A percentile compares a stretch with the other conserved stretches of the same genome.
These are phyloP conservation scores for Fomitopsis palustris DNA, from an alignment of 1,284 basidiomycete species.

Conservation along the genomic window DNA sequence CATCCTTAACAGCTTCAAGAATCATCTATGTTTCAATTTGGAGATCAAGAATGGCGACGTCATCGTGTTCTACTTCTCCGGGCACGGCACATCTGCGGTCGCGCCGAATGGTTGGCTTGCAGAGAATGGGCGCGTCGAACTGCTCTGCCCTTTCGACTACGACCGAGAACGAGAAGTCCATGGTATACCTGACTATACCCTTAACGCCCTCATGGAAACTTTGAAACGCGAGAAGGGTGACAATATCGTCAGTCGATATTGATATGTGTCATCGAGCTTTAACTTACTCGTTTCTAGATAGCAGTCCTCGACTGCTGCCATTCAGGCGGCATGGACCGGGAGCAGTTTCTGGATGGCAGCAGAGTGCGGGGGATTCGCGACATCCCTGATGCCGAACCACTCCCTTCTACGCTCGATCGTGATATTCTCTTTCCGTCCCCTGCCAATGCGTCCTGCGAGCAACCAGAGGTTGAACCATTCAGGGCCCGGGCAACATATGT, in stretches of 20 bases:
- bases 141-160: too few relatives aligned
- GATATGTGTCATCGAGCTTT: neutral
- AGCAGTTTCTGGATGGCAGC: too few relatives aligned
- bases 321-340: too few relatives aligned
- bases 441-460: too few relatives aligned
- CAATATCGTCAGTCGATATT: neutral
- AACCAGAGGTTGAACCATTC: too few relatives aligned
- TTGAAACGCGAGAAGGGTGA: neutral
- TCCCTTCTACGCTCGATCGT: too few relatives aligned
- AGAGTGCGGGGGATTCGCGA: too few relatives aligned
- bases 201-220: neutral
- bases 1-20: neutral
- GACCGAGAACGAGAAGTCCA: neutral
- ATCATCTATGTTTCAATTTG: neutral
- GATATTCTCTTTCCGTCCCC: too few relatives aligned
- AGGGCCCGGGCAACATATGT: too few relatives aligned
- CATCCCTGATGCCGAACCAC: too few relatives aligned
- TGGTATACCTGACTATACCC: neutral
- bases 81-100: neutral
- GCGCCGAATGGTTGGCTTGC: neutral
- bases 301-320: too few relatives aligned
- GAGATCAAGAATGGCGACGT: neutral
- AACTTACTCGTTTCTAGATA: too few relatives aligned
- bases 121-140: neutral
- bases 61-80: neutral